Base-by-base conservation (phyloP, 768 basidiomycete species). In the Mycena venus region DNA sequence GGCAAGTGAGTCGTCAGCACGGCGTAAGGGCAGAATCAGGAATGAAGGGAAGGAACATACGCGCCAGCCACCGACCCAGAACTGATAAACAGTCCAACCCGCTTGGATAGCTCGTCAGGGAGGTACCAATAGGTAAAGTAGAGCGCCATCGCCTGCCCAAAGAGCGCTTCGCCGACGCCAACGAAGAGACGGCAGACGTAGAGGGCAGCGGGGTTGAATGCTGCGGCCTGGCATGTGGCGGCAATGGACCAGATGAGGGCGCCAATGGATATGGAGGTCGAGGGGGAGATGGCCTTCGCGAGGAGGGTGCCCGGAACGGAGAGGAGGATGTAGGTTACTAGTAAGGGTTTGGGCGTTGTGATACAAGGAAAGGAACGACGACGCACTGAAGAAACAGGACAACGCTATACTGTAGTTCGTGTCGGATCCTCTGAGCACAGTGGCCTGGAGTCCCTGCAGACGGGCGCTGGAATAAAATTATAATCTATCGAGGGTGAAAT, bases 81-180 rank as follows among this genome's bases (percentile, higher is more conserved):
- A 40, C 72, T 73, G 72, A 73, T 73, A 44, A 73, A 73, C 17
- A 73, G 72, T 19, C 72, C 72, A 53, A 73, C 64, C 23, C 72
- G 72, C 60, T 73, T 73, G 31, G 72, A 73, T 36, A 73, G 72
- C 59, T 73, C 72, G 21, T 55, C 23, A 19, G 72, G 72, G 31
- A 73, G 66, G 53, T 73, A 73, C 72, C 72, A 73, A 40, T 73
- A 73, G 15, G 72, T 68, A 23, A 73, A 73, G 34, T 73, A 73
- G 4, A 73, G 66, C 8, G 66, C 72, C 72, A 73, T 73, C 10
- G 72, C 21, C 32, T 73, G 72, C 4, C 72, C 66, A 32, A 73
- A 73, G 38, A 73, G 59, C 0, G 72, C 66, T 27, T 73, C 72
- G 19, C 72, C 72, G 31, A 73, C 40, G 49, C 72, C 72, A 61